Percentiles rank a stretch among this genome's conserved stretches.
Evolutionary conservation across 306 rosid genomes (phyloP).

Genomic region (Cyamopsis tetragonoloba): DNA sequence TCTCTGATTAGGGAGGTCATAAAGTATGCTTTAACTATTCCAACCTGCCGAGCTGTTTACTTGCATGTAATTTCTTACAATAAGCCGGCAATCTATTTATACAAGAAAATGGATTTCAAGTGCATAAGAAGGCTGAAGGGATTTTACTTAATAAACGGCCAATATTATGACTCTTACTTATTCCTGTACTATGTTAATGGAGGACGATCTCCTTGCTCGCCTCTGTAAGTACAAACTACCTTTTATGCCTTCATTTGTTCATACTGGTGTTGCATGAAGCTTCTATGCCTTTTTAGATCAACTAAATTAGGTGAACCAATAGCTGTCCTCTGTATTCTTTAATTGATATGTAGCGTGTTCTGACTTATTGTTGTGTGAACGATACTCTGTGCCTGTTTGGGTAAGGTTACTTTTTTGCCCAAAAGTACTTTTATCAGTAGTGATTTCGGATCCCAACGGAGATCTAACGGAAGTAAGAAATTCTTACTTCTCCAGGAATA

Average conservation of each 20-base stretch:
- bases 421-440: no score
- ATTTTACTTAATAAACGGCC: conserved; percentile 77
- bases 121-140: conserved; percentile 69
- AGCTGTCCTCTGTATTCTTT: no score
- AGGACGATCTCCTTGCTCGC: conserved; percentile 86
- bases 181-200: conserved; percentile 75
- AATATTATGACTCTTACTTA: conserved; percentile 70
- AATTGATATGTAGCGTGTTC: no score
- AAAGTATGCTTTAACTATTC: conserved; percentile 71
- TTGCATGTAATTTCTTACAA: conserved; percentile 84
- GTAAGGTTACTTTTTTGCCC: no score
- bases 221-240: conserved; percentile 62
- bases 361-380: no score
- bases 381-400: no score
- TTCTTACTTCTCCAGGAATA: no score
- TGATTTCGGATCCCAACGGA: no score
- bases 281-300: neutral
- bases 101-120: conserved; percentile 88
- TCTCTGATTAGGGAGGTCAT: conserved; percentile 74
- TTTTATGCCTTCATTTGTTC: conserved; percentile 14
- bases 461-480: no score
- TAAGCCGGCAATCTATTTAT: conserved; percentile 66
- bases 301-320: no score
- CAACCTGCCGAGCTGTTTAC: conserved; percentile 77
- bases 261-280: neutral